Percentiles rank a stretch among this genome's conserved stretches.
Evolutionary conservation across 148 eudicot species (phyloP).

Genomic region (Rhododendron kiyosumense): DNA sequence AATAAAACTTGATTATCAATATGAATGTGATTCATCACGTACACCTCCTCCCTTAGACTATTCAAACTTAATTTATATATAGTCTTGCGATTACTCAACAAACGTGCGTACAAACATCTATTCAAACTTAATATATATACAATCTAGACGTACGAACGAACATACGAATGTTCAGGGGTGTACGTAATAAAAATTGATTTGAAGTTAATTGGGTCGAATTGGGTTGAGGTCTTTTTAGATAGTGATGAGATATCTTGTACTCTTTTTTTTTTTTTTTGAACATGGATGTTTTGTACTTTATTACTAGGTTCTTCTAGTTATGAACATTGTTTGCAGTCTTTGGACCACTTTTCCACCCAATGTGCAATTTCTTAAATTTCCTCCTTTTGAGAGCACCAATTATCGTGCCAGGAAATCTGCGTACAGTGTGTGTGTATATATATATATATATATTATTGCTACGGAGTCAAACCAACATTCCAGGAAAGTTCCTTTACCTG

Average conservation of each 20-base stretch:
- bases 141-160: too few relatives aligned
- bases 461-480: not conserved
- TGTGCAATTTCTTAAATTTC: not conserved
- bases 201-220: too few relatives aligned
- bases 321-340: too few relatives aligned
- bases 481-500: not conserved
- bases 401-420: not conserved
- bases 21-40: not conserved
- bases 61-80: too few relatives aligned
- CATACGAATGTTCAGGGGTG: not conserved
- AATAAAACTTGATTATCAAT: too few relatives aligned
- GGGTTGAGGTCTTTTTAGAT: not conserved
- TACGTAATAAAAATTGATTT: not conserved
- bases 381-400: not conserved
- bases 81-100: not conserved
- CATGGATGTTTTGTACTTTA: too few relatives aligned
- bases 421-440: too few relatives aligned
- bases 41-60: too few relatives aligned
- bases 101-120: too few relatives aligned
- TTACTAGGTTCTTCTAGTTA: too few relatives aligned
- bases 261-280: too few relatives aligned
- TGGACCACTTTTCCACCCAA: not conserved
- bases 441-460: not conserved
- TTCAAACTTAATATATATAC: too few relatives aligned
- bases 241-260: not conserved